Percentiles rank a stretch among this genome's conserved stretches.
phyloP scores from a whole-genome alignment of 129 eudicot genomes.

The Apium graveolens region DNA sequence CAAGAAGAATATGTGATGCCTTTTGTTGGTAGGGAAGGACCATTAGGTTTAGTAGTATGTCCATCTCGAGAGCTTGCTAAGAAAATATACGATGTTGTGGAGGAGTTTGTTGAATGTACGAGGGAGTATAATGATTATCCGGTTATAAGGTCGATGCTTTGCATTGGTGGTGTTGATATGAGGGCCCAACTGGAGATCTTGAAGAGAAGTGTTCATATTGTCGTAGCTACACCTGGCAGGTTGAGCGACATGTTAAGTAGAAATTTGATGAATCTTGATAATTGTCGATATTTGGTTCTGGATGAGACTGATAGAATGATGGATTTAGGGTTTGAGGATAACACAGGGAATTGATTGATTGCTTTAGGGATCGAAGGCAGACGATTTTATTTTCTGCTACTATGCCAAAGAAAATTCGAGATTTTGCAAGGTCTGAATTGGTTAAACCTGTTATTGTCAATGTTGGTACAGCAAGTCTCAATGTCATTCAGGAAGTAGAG shows the following conservation, averaged over 20 bases:
- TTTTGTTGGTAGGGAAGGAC: too few relatives aligned
- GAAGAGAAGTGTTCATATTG: too few relatives aligned
- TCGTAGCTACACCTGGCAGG: neutral
- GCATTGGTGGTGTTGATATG: too few relatives aligned
- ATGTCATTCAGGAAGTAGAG: neutral
- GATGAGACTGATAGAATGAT: too few relatives aligned
- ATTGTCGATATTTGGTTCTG: neutral
- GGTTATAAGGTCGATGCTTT: too few relatives aligned
- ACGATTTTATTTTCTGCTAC: neutral
- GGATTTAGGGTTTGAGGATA: neutral
- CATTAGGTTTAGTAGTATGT: too few relatives aligned
- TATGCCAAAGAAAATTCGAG: neutral
- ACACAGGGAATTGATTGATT: neutral
- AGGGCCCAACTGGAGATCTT: too few relatives aligned
- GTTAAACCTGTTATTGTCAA: neutral
- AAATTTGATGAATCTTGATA: neutral
- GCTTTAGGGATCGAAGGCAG: neutral
- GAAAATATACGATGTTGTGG: too few relatives aligned
- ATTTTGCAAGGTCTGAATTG: neutral
- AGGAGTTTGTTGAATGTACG: too few relatives aligned
- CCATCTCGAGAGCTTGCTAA: too few relatives aligned
- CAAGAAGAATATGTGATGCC: too few relatives aligned
- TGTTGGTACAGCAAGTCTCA: neutral
- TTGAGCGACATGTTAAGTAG: neutral
- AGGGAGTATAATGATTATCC: too few relatives aligned